Base-by-base conservation (phyloP, 2,329 filamentous ascomycete genomes). In the Canariomyces notabilis region DNA sequence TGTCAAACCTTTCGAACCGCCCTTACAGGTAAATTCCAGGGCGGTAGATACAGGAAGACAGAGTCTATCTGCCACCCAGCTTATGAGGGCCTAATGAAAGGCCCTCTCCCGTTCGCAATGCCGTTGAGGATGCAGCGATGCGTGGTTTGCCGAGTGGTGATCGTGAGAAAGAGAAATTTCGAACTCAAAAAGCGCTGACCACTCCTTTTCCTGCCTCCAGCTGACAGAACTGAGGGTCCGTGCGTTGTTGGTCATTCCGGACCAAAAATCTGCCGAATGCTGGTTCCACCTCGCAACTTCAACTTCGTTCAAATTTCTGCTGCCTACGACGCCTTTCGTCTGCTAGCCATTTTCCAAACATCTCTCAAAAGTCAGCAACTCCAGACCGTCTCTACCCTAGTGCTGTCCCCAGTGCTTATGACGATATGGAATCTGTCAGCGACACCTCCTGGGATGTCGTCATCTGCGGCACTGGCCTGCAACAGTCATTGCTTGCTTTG, bases 1-100 rank as follows among this genome's bases (percentile, higher is more conserved):
- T 87, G 78, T 81, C 82, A 77, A n/a, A 82, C 81, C 81, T 82
- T 83, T 87, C 85, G 85, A 89, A 84, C 85, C 75, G 82, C 84
- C 82, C 82, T 80, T 79, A 87, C 85, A 88, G 74, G 74, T 72
- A 65, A 68, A 82, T 79, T 89, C 84, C 77, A 86, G 82, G 82
- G 84, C 82, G 87, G 85, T 83, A 89, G 85, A 89, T 89, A 89
- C 85, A 83, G 82, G 82, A 80, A 75, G 83, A 67, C 59, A 56
- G 48, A 53, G 50, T 60, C 79, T 57, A 69, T 86, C 80, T 86
- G 65, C 76, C 82, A 77, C 81, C 74, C 77, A 72, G 69, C 69
- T 65, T 57, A 56, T 66, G 67, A 66, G 65, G 60, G 64, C 67
- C 73, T 79, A 78, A 69, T 79, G 77, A 77, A 77, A 77, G 74